Evolutionary conservation across 805 yeast genomes (phyloP), one percentile per base, ranked within the genome.

Genomic region (Tetrapisispora phaffii): DNA sequence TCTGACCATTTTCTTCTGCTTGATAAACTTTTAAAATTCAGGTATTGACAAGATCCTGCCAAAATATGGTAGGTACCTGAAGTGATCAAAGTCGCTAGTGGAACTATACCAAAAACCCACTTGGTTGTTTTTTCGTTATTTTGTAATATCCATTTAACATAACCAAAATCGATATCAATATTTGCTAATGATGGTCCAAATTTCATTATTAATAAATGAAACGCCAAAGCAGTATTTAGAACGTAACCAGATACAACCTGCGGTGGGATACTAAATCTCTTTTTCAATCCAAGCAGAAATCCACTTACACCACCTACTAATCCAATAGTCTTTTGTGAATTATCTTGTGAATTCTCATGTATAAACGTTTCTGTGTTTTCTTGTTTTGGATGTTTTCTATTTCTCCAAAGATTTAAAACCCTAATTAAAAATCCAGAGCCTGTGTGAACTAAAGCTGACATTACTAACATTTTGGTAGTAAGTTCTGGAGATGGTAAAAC

Each of bases 251-350:
- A 49, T 4, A 54, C 12, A 3, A 50, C 51, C 21, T 55, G 58
- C 3, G 62, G 60, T n/a, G 57, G 44, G 17, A 44, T 46, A 4
- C 37, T 39, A 19, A 55, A 49, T 9, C 41, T 49, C 29, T 50
- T 50, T 22, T 47, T 51, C 31, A 51, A 47, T 1, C 62, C 62
- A 26, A 55, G 43, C 26, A 56, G 51, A 34, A 55, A 56, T 1
- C 62, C 62, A 12, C 53, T 48, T 17, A 57, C 46, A 12, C 60
- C 60, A 2, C 62, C 62, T 2, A 49, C 48, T 16, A 56, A 46
- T 3, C 60, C 60, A 16, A 56, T 55, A 19, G 39, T 29, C 15
- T 52, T 47, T 43, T 56, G 62, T 2, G 57, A 48, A 28, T 36
- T n/a, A 17, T 19, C 19, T 31, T 31, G 24, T 20, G 7, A 12